Conservation (phyloP, 148 eudicot species). For the Oxyria digyna region DNA sequence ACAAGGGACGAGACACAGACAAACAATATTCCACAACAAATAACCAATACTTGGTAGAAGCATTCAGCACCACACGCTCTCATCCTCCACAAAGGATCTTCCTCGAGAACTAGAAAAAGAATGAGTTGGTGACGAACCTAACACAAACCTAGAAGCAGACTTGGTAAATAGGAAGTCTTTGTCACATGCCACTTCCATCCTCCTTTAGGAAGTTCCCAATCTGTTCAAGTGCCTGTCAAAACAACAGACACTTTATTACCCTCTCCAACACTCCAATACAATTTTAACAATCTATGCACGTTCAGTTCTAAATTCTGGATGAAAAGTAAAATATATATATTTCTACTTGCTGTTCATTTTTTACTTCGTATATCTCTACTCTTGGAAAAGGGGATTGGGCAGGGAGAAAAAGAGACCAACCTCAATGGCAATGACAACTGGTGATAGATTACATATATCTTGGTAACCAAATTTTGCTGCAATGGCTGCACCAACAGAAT, state of each 20-base stretch:
- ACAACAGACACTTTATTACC: not conserved
- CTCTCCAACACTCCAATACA: not conserved
- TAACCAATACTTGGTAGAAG: no score
- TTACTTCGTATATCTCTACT: not conserved
- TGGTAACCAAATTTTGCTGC: constrained; percentile 38
- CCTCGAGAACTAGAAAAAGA: no score
- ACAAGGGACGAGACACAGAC: no score
- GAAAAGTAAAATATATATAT: no score
- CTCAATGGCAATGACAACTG: constrained; percentile 45
- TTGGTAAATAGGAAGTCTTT: not conserved
- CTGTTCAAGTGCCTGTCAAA: constrained; percentile 33
- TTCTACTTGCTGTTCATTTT: not conserved
- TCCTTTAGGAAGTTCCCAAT: constrained; percentile 26
- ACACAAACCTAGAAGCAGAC: no score
- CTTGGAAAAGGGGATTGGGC: not conserved
- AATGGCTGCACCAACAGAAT: constrained; percentile 22
- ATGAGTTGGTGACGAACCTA: no score
- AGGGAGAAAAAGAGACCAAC: constrained; percentile 16
- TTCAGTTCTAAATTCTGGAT: not conserved
- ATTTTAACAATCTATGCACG: not conserved
- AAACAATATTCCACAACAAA: no score
- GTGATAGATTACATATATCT: constrained; percentile 36
- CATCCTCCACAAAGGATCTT: no score
- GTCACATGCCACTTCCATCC: constrained; percentile 10
- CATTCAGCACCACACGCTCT: no score